Base-by-base conservation (phyloP, 768 basidiomycete genomes). In the Termitomyces titanicus region DNA sequence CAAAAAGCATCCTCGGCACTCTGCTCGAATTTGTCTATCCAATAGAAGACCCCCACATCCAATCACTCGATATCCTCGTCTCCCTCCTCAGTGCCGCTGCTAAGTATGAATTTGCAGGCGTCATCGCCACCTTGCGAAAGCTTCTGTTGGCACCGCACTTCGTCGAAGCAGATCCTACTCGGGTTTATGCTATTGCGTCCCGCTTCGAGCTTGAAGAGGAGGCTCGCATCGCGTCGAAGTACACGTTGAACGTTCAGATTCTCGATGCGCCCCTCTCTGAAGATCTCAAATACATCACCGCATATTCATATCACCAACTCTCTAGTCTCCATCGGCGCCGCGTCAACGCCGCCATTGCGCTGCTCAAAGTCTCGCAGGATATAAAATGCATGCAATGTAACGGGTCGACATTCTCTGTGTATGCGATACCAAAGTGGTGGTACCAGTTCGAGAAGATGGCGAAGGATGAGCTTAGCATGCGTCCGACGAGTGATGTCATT, bases 331-430 rank as follows among this genome's bases (percentile, higher is more conserved):
- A 88, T 61, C 78, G 75, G 25, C 70, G 70, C 12, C 83, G 88
- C 7, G 74, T 76, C 0, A 65, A 69, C 7, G 77, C 78, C 2
- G 83, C 84, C 2, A 68, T 74, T 29, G 72, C 71, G 12, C 66
- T 84, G 38, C 66, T 89, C 8, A 69, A 73, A 55, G 64, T 72
- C 18, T 70, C 79, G 0, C 73, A 76, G 3, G 74, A 79, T 33
- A 63, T 86, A 59, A 82, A 82, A 66, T 89, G 89, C 68, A 79
- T 83, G 71, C 81, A 85, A 57, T 90, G 86, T 61, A 88, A 85
- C 38, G 81, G 82, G 5, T 74, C 73, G 2, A 57, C 70, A 8
- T 66, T 67, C 58, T 72, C 75, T 2, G 70, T 75, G 47, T 72
- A 80, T 54, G 71, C 72, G 5, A 74, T 76, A 5, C 88, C 89